These are phyloP conservation scores for Kwoniella dejecticola DNA, from an alignment of 768 basidiomycete genomes.

Conservation along the genomic window DNA sequence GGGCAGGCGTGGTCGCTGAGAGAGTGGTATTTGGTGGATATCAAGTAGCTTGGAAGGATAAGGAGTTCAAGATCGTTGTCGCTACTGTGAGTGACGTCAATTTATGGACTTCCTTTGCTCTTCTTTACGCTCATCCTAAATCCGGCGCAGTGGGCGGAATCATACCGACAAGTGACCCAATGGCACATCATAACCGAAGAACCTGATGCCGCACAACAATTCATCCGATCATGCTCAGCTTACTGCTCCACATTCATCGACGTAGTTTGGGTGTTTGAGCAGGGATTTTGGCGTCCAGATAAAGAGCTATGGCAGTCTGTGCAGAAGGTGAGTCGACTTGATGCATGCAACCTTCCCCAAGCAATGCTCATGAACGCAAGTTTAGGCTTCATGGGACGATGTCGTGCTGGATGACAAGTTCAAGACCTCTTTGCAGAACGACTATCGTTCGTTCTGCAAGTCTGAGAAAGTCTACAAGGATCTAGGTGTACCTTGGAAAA, in stretches of 20 bases:
- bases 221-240: constrained; percentile 30
- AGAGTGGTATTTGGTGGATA: constrained; percentile 33
- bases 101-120: no score
- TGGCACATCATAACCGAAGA: constrained; percentile 36
- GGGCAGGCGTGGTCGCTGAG: constrained; percentile 26
- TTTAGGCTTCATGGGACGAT: constrained; percentile 49
- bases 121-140: no score
- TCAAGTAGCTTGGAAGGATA: constrained; percentile 30
- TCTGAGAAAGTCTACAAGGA: constrained; percentile 73
- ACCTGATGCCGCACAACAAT: constrained; percentile 19
- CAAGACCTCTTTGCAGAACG: constrained; percentile 70
- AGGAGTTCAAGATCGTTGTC: constrained; percentile 33
- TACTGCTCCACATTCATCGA: constrained; percentile 25
- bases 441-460: constrained; percentile 77
- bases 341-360: not conserved
- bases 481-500: constrained; percentile 82
- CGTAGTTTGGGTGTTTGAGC: constrained; percentile 71
- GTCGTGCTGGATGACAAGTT: constrained; percentile 58
- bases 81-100: constrained; percentile 35
- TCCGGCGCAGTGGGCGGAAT: constrained; percentile 25
- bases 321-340: constrained; percentile 35
- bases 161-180: constrained; percentile 25
- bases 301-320: constrained; percentile 62
- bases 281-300: constrained; percentile 69
- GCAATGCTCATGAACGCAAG: not conserved